Conservation (phyloP, 2,329 filamentous ascomycete species). For the Colletotrichum liriopes region DNA sequence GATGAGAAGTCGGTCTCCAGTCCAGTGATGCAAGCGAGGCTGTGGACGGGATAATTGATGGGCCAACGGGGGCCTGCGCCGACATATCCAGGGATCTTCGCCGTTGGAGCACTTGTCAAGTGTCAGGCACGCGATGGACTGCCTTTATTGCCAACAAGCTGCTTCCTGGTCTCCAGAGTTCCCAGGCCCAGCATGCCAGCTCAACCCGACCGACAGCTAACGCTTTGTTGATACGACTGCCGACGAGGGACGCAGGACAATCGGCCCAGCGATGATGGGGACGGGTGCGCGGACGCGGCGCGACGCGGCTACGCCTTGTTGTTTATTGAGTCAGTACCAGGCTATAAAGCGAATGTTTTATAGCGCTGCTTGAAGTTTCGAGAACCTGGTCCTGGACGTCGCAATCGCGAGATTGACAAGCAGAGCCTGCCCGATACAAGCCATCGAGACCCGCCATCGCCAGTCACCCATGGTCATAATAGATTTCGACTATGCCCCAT, state of each 20-base stretch:
- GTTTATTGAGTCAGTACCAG: slow-evolving; percentile 36
- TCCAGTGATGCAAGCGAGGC: slow-evolving; percentile 11
- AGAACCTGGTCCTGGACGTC: slow-evolving; percentile 15
- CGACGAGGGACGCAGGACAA: background rate
- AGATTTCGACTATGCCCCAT: background rate
- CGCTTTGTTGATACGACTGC: background rate
- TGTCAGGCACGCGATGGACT: slow-evolving; percentile 9
- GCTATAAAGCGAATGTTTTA: slow-evolving; percentile 12
- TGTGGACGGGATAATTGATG: background rate
- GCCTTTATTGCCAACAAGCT: slow-evolving; percentile 15
- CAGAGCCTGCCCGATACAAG: slow-evolving; percentile 1
- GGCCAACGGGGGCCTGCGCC: background rate
- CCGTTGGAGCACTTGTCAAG: slow-evolving; percentile 17
- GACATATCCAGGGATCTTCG: slow-evolving; percentile 15
- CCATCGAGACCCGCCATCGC: background rate
- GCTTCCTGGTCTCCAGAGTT: slow-evolving; percentile 11
- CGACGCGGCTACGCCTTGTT: slow-evolving; percentile 33
- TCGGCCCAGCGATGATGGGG: background rate
- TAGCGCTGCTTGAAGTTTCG: slow-evolving; percentile 16
- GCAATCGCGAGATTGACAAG: slow-evolving; percentile 18
- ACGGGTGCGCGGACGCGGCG: slow-evolving; percentile 28
- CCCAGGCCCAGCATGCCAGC: slow-evolving; percentile 1
- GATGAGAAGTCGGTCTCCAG: background rate
- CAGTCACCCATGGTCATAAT: slow-evolving; percentile 21
- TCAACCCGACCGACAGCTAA: background rate